phyloP scores from a whole-genome alignment of 805 yeast species.

The Pichia gijzeniarum region DNA sequence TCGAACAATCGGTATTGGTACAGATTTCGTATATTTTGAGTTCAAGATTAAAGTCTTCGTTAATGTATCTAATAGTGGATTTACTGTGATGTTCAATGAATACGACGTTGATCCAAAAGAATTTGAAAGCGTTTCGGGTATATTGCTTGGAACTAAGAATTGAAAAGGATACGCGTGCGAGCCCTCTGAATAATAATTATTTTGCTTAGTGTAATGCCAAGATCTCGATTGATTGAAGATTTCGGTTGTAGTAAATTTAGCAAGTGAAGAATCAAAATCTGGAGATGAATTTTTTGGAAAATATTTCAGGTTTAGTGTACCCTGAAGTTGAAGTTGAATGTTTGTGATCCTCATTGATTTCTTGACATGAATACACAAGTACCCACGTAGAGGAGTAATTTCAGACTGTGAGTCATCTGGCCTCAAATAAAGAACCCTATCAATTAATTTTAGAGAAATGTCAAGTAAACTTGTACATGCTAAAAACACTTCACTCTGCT shows the following conservation, averaged over 20 bases:
- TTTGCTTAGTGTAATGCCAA: constrained; percentile 9
- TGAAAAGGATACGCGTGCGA: constrained; percentile 24
- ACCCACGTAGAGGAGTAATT: constrained; percentile 20
- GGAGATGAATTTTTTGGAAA: constrained; percentile 5
- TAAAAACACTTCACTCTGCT: constrained; percentile 4
- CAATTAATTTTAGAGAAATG: constrained; percentile 12
- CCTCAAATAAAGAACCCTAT: constrained; percentile 13
- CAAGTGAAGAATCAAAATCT: not conserved
- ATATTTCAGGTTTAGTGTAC: constrained; percentile 8
- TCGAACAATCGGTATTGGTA: constrained; percentile 12
- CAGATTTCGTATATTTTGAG: not conserved
- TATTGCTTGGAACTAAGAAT: constrained; percentile 19
- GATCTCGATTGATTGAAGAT: constrained; percentile 10
- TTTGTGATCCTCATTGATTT: constrained; percentile 13
- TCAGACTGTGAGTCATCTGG: constrained; percentile 1
- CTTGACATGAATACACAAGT: constrained; percentile 15
- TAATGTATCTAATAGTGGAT: constrained; percentile 14
- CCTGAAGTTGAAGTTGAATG: constrained; percentile 15
- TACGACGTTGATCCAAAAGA: constrained; percentile 19
- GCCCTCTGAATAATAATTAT: constrained; percentile 16
- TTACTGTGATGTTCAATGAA: constrained; percentile 13
- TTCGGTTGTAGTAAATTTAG: not conserved
- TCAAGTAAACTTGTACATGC: constrained; percentile 1
- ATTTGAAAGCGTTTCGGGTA: constrained; percentile 23
- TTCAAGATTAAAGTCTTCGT: constrained; percentile 11